Evolutionary conservation across 805 yeast genomes (phyloP).

Genomic region (Yarrowia phangngaensis): DNA sequence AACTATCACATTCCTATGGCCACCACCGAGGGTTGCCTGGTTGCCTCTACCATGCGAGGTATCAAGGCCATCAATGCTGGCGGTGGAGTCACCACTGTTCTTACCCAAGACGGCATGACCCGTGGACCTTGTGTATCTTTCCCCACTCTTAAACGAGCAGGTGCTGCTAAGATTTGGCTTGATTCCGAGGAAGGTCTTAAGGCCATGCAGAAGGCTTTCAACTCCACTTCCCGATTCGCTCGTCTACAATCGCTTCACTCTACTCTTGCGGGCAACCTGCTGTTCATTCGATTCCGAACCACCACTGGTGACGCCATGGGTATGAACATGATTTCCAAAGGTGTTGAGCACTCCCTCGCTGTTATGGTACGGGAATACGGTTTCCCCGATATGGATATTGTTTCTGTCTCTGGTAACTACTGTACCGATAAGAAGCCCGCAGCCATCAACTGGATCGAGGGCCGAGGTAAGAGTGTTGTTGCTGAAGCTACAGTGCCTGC

Average conservation of each 20-base stretch:
- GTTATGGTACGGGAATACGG: constrained; percentile 85
- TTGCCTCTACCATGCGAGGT: constrained; percentile 98
- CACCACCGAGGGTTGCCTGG: constrained; percentile 97
- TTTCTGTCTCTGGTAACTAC: constrained; percentile 94
- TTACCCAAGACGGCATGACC: constrained; percentile 97
- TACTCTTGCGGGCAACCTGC: constrained; percentile 86
- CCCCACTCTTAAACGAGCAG: constrained; percentile 78
- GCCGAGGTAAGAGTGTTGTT: constrained; percentile 96
- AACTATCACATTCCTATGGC: constrained; percentile 97
- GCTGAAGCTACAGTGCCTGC: constrained; percentile 92
- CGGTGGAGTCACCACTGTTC: constrained; percentile 89
- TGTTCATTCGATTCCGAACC: constrained; percentile 92
- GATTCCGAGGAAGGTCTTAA: constrained; percentile 93
- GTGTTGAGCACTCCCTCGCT: constrained; percentile 83
- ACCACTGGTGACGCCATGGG: constrained; percentile 99
- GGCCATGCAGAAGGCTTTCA: constrained; percentile 78
- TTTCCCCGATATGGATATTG: constrained; percentile 87
- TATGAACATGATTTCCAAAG: constrained; percentile 99
- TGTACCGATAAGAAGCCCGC: constrained; percentile 98
- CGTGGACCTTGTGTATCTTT: constrained; percentile 97
- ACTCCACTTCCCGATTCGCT: constrained; percentile 96
- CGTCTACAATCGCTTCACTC: constrained; percentile 86
- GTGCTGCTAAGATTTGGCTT: constrained; percentile 91
- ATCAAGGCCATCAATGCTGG: constrained; percentile 97
- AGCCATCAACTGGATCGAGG: constrained; percentile 98